Conservation (phyloP, 2,329 filamentous ascomycete genomes). For the Aspergillus sp. region DNA sequence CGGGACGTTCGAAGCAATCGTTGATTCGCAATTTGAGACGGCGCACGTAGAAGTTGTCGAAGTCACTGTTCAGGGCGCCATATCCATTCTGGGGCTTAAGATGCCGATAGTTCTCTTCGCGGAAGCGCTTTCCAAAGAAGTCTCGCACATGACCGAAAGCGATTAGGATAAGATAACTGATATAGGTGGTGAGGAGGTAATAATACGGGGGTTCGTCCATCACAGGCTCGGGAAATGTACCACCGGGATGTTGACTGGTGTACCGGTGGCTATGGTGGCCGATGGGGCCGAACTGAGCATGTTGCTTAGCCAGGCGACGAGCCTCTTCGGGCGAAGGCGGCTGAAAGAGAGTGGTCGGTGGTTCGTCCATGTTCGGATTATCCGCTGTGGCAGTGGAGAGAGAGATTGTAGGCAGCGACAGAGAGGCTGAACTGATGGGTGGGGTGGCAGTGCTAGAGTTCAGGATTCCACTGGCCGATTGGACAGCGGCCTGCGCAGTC, state of each 20-base stretch:
- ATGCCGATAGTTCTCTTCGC: constrained; percentile 80
- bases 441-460: constrained; percentile 53
- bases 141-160: constrained; percentile 93
- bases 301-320: constrained; percentile 70
- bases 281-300: constrained; percentile 90
- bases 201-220: constrained; percentile 97
- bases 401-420: constrained; percentile 86
- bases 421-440: constrained; percentile 68
- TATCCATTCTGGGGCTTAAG: constrained; percentile 84
- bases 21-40: constrained; percentile 92
- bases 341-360: constrained; percentile 79
- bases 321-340: constrained; percentile 84
- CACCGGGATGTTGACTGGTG: constrained; percentile 81
- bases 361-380: constrained; percentile 71
- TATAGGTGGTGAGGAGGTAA: constrained; percentile 95
- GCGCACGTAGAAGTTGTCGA: constrained; percentile 97
- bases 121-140: constrained; percentile 96
- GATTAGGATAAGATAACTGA: constrained; percentile 95
- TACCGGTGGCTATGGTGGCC: constrained; percentile 80
- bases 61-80: constrained; percentile 93
- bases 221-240: constrained; percentile 76
- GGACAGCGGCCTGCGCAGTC: constrained; percentile 60
- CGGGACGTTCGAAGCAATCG: constrained; percentile 91
- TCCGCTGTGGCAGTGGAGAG: constrained; percentile 82
- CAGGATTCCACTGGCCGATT: constrained; percentile 62